phyloP scores from a whole-genome alignment of 805 yeast species.

The Pichia pseudocactophila region DNA sequence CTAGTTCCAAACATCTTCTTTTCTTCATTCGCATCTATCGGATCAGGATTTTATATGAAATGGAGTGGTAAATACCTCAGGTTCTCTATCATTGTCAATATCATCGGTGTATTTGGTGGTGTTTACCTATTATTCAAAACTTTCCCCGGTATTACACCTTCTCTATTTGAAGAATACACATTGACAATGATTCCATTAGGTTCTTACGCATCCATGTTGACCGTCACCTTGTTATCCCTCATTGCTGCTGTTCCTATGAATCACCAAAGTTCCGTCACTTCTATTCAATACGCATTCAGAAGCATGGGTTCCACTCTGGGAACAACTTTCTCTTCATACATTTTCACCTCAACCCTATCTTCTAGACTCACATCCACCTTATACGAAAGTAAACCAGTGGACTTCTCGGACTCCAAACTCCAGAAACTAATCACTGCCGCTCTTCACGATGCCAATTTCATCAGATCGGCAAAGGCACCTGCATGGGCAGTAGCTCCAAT shows the following conservation, averaged over 20 bases:
- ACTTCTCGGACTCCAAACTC: slow-evolving; percentile 32
- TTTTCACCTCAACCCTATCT: slow-evolving; percentile 42
- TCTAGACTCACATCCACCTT: slow-evolving; percentile 24
- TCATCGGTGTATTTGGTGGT: slow-evolving; percentile 38
- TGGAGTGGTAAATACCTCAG: slow-evolving; percentile 50
- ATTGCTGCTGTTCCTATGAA: slow-evolving; percentile 65
- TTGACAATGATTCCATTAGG: slow-evolving; percentile 42
- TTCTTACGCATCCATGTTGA: slow-evolving; percentile 50
- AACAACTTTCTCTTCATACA: slow-evolving; percentile 53
- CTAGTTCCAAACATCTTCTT: slow-evolving; percentile 53
- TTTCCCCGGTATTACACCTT: slow-evolving; percentile 16
- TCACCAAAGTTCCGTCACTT: slow-evolving; percentile 58
- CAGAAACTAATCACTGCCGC: slow-evolving; percentile 41
- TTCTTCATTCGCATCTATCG: slow-evolving; percentile 50
- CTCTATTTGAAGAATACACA: slow-evolving; percentile 32
- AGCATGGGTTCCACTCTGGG: slow-evolving; percentile 61
- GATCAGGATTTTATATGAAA: slow-evolving; percentile 58
- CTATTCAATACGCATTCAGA: slow-evolving; percentile 58
- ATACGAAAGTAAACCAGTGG: slow-evolving; percentile 25
- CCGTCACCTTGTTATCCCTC: slow-evolving; percentile 57
- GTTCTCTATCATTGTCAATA: slow-evolving; percentile 35
- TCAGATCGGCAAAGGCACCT: slow-evolving; percentile 40
- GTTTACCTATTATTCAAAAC: slow-evolving; percentile 16
- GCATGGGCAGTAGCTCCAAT: slow-evolving; percentile 38
- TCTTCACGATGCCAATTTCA: slow-evolving; percentile 46